Evolutionary conservation across 169 alveolate species (phyloP).

Genomic region (Ichthyophthirius multifiliis): DNA sequence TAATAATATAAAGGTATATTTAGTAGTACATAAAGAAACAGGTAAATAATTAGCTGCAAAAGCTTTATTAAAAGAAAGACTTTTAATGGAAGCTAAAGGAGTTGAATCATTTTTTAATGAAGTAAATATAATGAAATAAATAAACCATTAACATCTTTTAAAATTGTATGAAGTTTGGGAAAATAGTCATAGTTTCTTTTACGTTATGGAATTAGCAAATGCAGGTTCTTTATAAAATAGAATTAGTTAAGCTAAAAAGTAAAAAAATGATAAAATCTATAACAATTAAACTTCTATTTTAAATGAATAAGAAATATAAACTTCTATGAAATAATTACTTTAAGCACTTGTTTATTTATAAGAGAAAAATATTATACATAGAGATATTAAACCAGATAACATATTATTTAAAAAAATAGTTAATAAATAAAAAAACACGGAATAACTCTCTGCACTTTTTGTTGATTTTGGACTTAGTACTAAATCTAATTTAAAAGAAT

Average conservation of each 20-base stretch:
- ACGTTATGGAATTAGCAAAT: constrained; percentile 26
- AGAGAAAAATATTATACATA: constrained; percentile 29
- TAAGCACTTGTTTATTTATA: constrained; percentile 6
- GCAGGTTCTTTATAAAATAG: constrained; percentile 16
- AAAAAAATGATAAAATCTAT: background rate
- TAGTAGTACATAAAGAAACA: constrained; percentile 22
- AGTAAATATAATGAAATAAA: constrained; percentile 16
- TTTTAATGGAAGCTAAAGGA: constrained; percentile 35
- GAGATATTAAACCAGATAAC: constrained; percentile 48
- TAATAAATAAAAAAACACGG: background rate
- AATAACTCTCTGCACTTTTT: background rate
- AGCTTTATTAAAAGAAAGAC: constrained; percentile 25
- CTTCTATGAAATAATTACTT: background rate
- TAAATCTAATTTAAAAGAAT: background rate
- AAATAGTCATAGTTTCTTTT: constrained; percentile 18
- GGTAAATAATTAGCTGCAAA: constrained; percentile 27
- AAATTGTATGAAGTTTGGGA: constrained; percentile 43
- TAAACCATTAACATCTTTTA: constrained; percentile 25
- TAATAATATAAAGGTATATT: background rate
- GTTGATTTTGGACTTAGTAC: constrained; percentile 18
- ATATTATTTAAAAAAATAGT: constrained; percentile 15
- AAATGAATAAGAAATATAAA: background rate
- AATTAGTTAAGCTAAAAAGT: background rate
- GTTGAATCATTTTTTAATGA: constrained; percentile 35
- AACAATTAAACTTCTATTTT: background rate